phyloP scores from a whole-genome alignment of 148 eudicot genomes.

The Fagopyrum esculentum region DNA sequence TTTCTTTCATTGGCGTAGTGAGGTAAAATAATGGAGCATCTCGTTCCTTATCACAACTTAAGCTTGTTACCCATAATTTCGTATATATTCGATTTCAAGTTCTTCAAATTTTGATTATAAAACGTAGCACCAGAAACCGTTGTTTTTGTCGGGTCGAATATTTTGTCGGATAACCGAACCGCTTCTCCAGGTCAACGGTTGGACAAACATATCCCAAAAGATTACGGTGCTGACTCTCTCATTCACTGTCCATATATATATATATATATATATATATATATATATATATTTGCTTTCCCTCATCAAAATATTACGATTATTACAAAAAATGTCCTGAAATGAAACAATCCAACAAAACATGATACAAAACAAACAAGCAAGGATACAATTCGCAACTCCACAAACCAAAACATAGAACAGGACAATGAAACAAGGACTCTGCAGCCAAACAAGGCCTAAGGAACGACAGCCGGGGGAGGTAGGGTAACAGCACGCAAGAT shows the following conservation, averaged over 20 bases:
- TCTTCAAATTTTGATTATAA: background rate
- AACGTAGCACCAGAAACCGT: background rate
- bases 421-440: background rate
- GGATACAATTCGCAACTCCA: background rate
- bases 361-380: background rate
- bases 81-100: background rate
- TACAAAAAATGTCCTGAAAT: background rate
- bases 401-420: background rate
- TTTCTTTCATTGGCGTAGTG: no score
- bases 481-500: slow-evolving; percentile 78
- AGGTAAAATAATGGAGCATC: no score
- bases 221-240: background rate
- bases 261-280: background rate
- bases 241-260: background rate
- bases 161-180: background rate
- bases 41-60: background rate
- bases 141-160: background rate
- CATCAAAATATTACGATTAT: background rate
- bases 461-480: slow-evolving; percentile 25
- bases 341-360: background rate
- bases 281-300: no score
- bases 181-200: background rate
- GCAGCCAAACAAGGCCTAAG: background rate
- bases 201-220: background rate
- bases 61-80: background rate